These are phyloP conservation scores for Xylaria bambusicola DNA, from an alignment of 495 filamentous ascomycete species.

Conservation along the genomic window DNA sequence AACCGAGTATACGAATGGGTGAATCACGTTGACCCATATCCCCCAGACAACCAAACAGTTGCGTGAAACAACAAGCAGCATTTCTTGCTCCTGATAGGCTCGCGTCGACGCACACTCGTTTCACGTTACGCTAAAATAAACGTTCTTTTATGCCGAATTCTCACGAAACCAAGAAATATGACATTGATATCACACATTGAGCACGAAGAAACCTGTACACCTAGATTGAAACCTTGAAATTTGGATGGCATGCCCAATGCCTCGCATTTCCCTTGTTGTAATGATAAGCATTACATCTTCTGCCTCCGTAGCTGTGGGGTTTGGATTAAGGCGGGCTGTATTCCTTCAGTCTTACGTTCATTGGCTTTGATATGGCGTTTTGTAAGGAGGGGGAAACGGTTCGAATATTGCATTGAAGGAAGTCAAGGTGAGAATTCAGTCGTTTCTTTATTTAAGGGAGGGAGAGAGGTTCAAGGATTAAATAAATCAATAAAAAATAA, in stretches of 20 bases:
- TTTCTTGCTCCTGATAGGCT: neutral
- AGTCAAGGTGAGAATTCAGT: neutral
- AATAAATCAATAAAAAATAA: neutral
- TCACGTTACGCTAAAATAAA: slow-evolving; percentile 1
- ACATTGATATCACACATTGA: too few relatives aligned
- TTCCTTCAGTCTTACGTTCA: slow-evolving; percentile 3
- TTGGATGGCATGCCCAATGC: neutral
- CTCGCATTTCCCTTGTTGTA: slow-evolving; percentile 2
- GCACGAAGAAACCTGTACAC: slow-evolving; percentile 17
- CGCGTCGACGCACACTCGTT: neutral
- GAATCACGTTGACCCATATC: slow-evolving; percentile 45
- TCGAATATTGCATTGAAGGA: too few relatives aligned
- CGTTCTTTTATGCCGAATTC: slow-evolving; percentile 9
- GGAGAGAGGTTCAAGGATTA: too few relatives aligned
- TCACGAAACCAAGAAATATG: slow-evolving; percentile 9
- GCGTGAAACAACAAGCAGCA: slow-evolving; percentile 13
- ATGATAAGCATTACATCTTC: neutral
- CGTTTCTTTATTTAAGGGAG: too few relatives aligned
- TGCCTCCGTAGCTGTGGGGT: neutral
- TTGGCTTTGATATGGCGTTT: slow-evolving; percentile 5
- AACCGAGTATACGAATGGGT: slow-evolving; percentile 51
- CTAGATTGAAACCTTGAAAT: slow-evolving; percentile 13
- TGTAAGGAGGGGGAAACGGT: too few relatives aligned
- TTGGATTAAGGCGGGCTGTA: neutral
- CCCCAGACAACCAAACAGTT: slow-evolving; percentile 11